Percentiles rank a stretch among this genome's conserved stretches.
These are phyloP conservation scores for Begonia peltatifolia DNA, from an alignment of 306 rosid species.

Conservation along the genomic window DNA sequence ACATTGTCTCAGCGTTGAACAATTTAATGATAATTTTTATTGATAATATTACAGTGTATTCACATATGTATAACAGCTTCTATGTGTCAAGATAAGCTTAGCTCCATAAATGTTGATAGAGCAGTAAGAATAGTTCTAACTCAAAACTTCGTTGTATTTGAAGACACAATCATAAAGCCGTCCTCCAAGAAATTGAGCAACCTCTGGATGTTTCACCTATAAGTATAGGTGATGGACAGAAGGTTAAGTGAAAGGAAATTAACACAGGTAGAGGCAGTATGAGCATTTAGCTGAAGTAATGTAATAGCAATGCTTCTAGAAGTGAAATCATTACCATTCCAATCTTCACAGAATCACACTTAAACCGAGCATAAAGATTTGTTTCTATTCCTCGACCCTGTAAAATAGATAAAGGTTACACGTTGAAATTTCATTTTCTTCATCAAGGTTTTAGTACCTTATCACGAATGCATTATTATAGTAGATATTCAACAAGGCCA, in stretches of 20 bases:
- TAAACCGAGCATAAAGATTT: constrained; percentile 84
- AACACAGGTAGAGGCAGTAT: neutral
- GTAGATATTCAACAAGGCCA: too few relatives aligned
- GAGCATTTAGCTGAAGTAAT: too few relatives aligned
- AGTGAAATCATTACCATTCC: constrained; percentile 56
- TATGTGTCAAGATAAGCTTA: too few relatives aligned
- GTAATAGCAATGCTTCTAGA: too few relatives aligned
- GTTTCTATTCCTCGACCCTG: constrained; percentile 99
- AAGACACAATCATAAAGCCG: constrained; percentile 89
- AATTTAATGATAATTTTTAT: too few relatives aligned
- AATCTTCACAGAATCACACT: constrained; percentile 85
- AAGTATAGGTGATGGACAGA: neutral
- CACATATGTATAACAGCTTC: too few relatives aligned
- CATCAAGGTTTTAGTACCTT: too few relatives aligned
- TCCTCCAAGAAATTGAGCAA: constrained; percentile 87
- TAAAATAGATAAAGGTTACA: constrained; percentile 9
- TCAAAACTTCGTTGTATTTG: constrained; percentile 61
- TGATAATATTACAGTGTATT: too few relatives aligned
- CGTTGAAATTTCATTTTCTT: neutral
- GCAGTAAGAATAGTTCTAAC: constrained; percentile 15
- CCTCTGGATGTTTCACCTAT: constrained; percentile 88
- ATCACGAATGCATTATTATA: too few relatives aligned
- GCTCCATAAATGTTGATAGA: too few relatives aligned
- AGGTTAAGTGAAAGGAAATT: neutral
- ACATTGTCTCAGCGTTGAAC: too few relatives aligned